phyloP scores from a whole-genome alignment of 2,329 filamentous ascomycete genomes.

The Penicillium sp. region DNA sequence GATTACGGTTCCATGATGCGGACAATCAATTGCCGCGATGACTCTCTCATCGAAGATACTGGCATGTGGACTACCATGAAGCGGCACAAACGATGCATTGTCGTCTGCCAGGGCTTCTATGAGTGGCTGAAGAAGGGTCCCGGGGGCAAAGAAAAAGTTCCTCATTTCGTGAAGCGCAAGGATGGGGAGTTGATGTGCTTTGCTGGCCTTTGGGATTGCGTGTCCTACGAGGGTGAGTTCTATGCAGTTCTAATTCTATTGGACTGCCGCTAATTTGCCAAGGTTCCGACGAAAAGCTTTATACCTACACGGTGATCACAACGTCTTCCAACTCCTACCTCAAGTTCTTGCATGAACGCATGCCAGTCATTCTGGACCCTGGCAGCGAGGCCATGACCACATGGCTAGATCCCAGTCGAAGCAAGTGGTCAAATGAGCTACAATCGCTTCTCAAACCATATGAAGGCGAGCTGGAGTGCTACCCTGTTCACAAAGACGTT shows the following conservation, averaged over 20 bases:
- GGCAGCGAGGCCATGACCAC: slow-evolving; percentile 67
- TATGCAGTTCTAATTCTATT: neutral
- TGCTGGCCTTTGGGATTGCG: slow-evolving; percentile 89
- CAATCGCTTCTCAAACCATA: slow-evolving; percentile 80
- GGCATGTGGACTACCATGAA: slow-evolving; percentile 96
- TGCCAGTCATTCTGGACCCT: slow-evolving; percentile 89
- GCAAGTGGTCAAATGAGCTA: slow-evolving; percentile 75
- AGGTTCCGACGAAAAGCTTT: slow-evolving; percentile 68
- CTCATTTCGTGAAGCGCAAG: slow-evolving; percentile 78
- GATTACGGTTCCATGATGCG: slow-evolving; percentile 76
- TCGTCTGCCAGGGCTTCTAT: slow-evolving; percentile 90
- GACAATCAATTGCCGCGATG: slow-evolving; percentile 93
- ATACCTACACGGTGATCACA: slow-evolving; percentile 93
- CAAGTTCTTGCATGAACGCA: slow-evolving; percentile 85
- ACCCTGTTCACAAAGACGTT: slow-evolving; percentile 83
- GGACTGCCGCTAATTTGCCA: neutral
- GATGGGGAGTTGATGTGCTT: slow-evolving; percentile 86
- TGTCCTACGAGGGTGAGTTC: slow-evolving; percentile 69
- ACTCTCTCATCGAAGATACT: slow-evolving; percentile 72
- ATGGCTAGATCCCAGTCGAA: slow-evolving; percentile 75
- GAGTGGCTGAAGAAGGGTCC: slow-evolving; percentile 85
- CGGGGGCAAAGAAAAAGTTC: slow-evolving; percentile 74
- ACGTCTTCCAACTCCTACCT: slow-evolving; percentile 82
- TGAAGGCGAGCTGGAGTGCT: slow-evolving; percentile 75
- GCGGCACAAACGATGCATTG: slow-evolving; percentile 79